Base-by-base conservation (phyloP, 2,329 filamentous ascomycete species). In the Thielaviopsis ethacetica region DNA sequence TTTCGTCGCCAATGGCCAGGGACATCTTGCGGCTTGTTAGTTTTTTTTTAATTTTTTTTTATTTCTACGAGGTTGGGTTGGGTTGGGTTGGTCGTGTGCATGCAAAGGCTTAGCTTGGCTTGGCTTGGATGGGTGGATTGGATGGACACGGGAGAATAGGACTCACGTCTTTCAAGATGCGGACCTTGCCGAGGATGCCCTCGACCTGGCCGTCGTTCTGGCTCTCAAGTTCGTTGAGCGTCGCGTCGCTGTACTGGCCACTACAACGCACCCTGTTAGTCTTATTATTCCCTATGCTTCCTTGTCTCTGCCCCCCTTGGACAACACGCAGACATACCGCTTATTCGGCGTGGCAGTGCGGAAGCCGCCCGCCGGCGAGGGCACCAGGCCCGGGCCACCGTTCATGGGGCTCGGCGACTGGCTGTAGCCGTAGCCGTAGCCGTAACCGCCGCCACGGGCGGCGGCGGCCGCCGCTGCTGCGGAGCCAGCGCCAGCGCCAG, bases 121-220 rank as follows among this genome's bases (percentile, higher is more conserved):
- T n/a, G n/a, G n/a, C n/a, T n/a, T n/a, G n/a, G n/a, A n/a, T n/a
- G n/a, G n/a, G n/a, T n/a, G n/a, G n/a, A n/a, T n/a, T n/a, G n/a
- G n/a, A n/a, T n/a, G n/a, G n/a, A n/a, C n/a, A n/a, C n/a, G n/a
- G n/a, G n/a, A n/a, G n/a, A n/a, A n/a, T n/a, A 54, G 53, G 64
- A 77, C 85, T 69, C 72, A 95, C 90, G 73, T 90, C 83, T 73
- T 96, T 97, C 66, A 97, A 70, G 75, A 90, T 82, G 74, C 80
- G 83, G 62, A 97, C 91, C 72, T 95, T 96, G 64, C 86, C 86
- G 64, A 88, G 79, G 67, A 96, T 91, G n/a, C 90, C 89, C 62
- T 89, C 86, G 12, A 96, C 84, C 66, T 96, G 85, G 61, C 82
- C 78, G 65, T 96, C 91, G 68, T 97, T 97, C 74, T 98, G 93